Evolutionary conservation across 2,329 filamentous ascomycete species (phyloP).

Genomic region (Sarocladium kiliense): DNA sequence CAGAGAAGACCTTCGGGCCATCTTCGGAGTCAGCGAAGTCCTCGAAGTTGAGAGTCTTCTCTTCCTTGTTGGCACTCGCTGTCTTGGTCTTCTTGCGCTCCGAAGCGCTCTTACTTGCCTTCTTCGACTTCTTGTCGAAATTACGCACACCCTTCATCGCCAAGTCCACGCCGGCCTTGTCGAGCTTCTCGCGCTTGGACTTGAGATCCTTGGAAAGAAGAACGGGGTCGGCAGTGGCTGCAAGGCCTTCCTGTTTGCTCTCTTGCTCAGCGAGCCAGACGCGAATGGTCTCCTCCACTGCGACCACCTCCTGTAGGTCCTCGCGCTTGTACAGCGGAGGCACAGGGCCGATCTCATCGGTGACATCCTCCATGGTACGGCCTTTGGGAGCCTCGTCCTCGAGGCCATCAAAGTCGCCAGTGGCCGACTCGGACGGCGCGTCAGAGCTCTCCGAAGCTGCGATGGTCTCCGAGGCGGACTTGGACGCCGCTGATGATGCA

Average conservation of each 20-base stretch:
- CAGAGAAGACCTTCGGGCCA: constrained; percentile 25
- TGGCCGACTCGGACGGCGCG: constrained; percentile 40
- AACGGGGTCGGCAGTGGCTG: constrained; percentile 66
- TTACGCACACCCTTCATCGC: constrained; percentile 63
- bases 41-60: constrained; percentile 36
- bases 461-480: constrained; percentile 36
- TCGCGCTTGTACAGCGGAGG: constrained; percentile 66
- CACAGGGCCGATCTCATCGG: constrained; percentile 44
- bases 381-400: constrained; percentile 61
- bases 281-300: constrained; percentile 55
- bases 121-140: constrained; percentile 42
- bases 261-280: constrained; percentile 74
- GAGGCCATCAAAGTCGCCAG: constrained; percentile 64
- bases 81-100: constrained; percentile 24
- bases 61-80: constrained; percentile 26
- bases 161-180: constrained; percentile 64
- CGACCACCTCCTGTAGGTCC: constrained; percentile 63
- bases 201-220: constrained; percentile 68
- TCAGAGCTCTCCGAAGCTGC: constrained; percentile 33
- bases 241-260: constrained; percentile 64
- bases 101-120: constrained; percentile 36
- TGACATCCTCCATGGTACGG: constrained; percentile 37
- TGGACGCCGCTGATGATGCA: constrained; percentile 46
- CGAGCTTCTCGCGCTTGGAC: constrained; percentile 63
- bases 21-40: constrained; percentile 21